Evolutionary conservation across 1,284 basidiomycete species (phyloP).

Genomic region (Phylloporus gajari): DNA sequence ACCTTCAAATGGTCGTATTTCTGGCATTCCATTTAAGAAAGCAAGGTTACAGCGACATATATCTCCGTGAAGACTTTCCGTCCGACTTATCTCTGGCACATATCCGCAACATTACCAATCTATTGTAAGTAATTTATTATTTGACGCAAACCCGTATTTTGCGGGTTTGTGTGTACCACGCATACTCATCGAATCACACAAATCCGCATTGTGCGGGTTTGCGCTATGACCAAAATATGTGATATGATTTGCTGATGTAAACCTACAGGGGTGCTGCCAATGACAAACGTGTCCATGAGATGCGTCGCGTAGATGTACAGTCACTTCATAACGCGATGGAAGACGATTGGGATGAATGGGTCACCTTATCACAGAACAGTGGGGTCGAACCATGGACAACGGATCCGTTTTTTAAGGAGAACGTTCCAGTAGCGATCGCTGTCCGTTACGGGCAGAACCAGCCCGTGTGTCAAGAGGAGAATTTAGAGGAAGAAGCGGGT

Average conservation of each 20-base stretch:
- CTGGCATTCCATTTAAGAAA: background rate
- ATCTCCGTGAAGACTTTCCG: background rate
- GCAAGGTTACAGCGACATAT: background rate
- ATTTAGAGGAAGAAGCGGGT: background rate
- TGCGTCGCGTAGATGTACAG: background rate
- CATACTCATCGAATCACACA: too few relatives aligned
- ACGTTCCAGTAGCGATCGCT: conserved; percentile 4
- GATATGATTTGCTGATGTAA: background rate
- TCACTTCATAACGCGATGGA: background rate
- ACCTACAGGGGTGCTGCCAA: too few relatives aligned
- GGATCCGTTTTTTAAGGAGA: background rate
- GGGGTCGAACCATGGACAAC: background rate
- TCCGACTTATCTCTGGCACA: background rate
- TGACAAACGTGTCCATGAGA: background rate
- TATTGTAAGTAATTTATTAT: background rate
- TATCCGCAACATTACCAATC: background rate
- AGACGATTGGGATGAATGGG: conserved; percentile 7
- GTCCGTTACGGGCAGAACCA: conserved; percentile 19
- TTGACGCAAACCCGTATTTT: background rate
- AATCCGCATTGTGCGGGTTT: too few relatives aligned
- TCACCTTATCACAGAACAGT: background rate
- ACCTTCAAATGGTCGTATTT: background rate
- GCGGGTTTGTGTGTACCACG: background rate
- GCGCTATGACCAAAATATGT: too few relatives aligned
- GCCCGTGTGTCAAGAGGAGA: background rate